phyloP scores from a whole-genome alignment of 2,329 filamentous ascomycete species.

The Aspergillus novofumigatus region DNA sequence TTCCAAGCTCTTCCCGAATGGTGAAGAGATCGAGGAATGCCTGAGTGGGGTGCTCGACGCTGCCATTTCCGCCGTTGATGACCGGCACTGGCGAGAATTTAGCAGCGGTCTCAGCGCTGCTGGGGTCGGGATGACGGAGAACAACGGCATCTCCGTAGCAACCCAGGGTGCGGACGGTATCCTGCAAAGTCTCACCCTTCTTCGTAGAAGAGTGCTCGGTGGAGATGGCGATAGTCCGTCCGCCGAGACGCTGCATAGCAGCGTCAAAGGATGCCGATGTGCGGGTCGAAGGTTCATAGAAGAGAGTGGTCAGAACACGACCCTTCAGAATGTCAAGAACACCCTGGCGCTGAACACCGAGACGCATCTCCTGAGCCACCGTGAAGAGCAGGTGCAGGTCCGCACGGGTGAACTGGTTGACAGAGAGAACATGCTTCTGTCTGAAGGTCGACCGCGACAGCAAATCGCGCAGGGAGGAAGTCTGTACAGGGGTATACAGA shows the following conservation, averaged over 20 bases:
- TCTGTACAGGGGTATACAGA: conserved; percentile 45
- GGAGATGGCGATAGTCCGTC: conserved; percentile 74
- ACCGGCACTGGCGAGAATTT: conserved; percentile 87
- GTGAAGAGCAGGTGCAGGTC: conserved; percentile 94
- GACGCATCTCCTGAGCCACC: conserved; percentile 94
- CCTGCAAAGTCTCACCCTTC: conserved; percentile 91
- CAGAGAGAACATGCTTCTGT: conserved; percentile 82
- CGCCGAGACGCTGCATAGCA: conserved; percentile 96
- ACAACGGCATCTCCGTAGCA: conserved; percentile 95
- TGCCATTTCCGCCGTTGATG: conserved; percentile 96
- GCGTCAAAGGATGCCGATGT: conserved; percentile 96
- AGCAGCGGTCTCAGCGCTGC: conserved; percentile 73
- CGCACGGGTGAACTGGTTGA: conserved; percentile 80
- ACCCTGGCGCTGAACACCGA: conserved; percentile 88
- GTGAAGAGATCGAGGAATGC: conserved; percentile 97
- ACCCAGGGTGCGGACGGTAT: conserved; percentile 86
- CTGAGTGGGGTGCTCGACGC: conserved; percentile 93
- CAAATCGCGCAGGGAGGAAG: conserved; percentile 62
- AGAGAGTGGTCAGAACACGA: conserved; percentile 83
- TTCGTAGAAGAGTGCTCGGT: conserved; percentile 82
- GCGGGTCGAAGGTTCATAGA: conserved; percentile 95
- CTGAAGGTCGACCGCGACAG: conserved; percentile 82
- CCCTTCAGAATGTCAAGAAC: conserved; percentile 83
- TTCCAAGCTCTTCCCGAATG: conserved; percentile 94
- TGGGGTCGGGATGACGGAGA: conserved; percentile 85